A percentile compares a stretch with the other conserved stretches of the same genome.
Evolutionary conservation across 495 filamentous ascomycete genomes (phyloP).

Genomic region (Penicillium diatomitis): DNA sequence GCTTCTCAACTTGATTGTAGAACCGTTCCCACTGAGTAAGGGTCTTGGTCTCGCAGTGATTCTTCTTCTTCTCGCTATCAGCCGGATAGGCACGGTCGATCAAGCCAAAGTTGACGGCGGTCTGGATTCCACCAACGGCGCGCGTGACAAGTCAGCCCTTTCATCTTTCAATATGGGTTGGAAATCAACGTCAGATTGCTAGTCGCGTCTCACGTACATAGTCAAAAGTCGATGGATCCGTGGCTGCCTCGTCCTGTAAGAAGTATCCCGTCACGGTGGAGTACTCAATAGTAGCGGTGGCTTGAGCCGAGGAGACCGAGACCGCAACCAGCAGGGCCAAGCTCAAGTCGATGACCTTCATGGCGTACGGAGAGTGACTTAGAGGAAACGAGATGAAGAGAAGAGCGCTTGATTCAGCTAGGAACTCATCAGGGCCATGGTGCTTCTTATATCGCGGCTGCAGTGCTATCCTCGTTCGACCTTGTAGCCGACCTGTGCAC

Average conservation of each 20-base stretch:
- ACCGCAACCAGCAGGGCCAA: constrained; percentile 15
- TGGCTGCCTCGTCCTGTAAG: constrained; percentile 56
- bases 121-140: constrained; percentile 24
- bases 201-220: constrained; percentile 38
- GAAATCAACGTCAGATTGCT: background rate
- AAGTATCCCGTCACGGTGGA: constrained; percentile 61
- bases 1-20: constrained; percentile 40
- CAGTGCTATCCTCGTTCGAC: no score
- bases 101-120: constrained; percentile 56
- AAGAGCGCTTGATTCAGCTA: background rate
- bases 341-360: constrained; percentile 22
- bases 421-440: constrained; percentile 7
- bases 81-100: constrained; percentile 48
- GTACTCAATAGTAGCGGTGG: constrained; percentile 41
- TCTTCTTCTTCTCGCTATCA: constrained; percentile 32
- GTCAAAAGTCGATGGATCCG: constrained; percentile 55
- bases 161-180: no score
- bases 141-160: no score
- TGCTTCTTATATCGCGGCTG: constrained; percentile 4
- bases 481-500: no score
- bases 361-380: constrained; percentile 5
- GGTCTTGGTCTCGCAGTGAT: constrained; percentile 8
- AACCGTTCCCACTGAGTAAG: constrained; percentile 63
- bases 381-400: background rate
- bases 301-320: constrained; percentile 12